These are phyloP conservation scores for Fusarium aywerte DNA, from an alignment of 2,329 filamentous ascomycete genomes.

Conservation along the genomic window DNA sequence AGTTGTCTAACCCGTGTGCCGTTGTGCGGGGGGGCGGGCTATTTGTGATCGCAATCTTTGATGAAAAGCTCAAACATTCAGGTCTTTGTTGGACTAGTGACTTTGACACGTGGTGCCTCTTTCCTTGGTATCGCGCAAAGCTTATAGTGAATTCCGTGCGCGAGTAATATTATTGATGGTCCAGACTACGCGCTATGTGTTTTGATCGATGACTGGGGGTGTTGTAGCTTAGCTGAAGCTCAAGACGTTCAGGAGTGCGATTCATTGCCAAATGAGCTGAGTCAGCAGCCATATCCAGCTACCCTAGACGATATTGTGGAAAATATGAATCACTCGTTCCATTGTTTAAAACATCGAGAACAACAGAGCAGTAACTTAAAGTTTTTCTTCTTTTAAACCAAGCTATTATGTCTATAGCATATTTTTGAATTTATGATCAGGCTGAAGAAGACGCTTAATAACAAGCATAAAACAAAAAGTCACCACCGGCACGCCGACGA, in stretches of 20 bases:
- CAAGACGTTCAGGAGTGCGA: slow-evolving; percentile 30
- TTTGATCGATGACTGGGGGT: slow-evolving; percentile 22
- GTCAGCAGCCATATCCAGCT: slow-evolving; percentile 9
- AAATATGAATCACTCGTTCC: not conserved
- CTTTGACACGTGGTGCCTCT: not conserved
- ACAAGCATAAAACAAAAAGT: too few relatives aligned
- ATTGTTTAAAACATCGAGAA: not conserved
- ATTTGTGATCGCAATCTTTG: slow-evolving; percentile 8
- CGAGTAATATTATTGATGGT: slow-evolving; percentile 1
- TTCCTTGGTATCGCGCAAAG: not conserved
- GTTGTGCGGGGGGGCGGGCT: slow-evolving; percentile 3
- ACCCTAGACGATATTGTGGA: slow-evolving; percentile 18
- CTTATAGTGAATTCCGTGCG: not conserved
- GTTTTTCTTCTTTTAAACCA: too few relatives aligned
- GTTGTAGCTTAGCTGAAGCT: slow-evolving; percentile 25
- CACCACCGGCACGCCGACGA: too few relatives aligned
- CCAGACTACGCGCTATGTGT: slow-evolving; percentile 22
- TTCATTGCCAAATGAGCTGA: slow-evolving; percentile 31
- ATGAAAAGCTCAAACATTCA: slow-evolving; percentile 8
- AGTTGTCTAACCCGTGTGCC: not conserved
- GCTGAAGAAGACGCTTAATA: too few relatives aligned
- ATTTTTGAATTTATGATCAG: too few relatives aligned
- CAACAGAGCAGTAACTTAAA: not conserved
- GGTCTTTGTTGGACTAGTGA: not conserved
- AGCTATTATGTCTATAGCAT: too few relatives aligned